Evolutionary conservation across 495 filamentous ascomycete species (phyloP), one percentile per base, ranked within the genome.

Genomic region (Penicillium chermesinum): DNA sequence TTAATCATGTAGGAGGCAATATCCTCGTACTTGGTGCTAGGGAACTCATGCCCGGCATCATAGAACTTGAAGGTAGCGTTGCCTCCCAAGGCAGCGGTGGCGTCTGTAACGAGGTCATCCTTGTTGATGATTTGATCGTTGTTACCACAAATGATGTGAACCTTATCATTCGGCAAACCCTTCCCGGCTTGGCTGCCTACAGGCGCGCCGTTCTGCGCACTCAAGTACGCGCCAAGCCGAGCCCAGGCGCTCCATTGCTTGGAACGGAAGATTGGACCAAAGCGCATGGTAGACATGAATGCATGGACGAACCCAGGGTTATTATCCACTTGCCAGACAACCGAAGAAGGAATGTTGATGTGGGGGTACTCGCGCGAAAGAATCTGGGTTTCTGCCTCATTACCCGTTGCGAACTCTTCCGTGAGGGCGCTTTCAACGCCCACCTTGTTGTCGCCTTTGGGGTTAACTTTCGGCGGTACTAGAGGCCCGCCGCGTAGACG

Each of bases 31-130:
- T 71, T 73, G 7, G 75, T 72, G 58, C 79, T 79, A 13, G 79
- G 74, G 38, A 82, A 73, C 25, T 81, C 79, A 54, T 84, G 80
- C 6, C 77, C 80, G 3, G 72, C 78, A n/a, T 74, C 64, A 40
- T 75, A 66, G 46, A 64, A 69, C 44, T 72, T 62, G 51, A 78
- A 71, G 18, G 65, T 54, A 15, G 73, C 67, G 49, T 75, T 73
- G 8, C 77, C 74, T 44, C 70, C 67, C 16, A 85, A 57, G 15
- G 67, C 71, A 18, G 66, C 63, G 0, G 56, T 72, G 17, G 73
- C 77, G 64, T 84, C 81, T 8, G 64, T 62, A n/a, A 66, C 60
- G n/a, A 81, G 52, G 54, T 91, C 79, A 16, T 77, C 69, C 38
- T 72, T 69, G 18, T 75, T 54, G 25, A 85, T 77, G 30, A 84